Evolutionary conservation across 208 protist species (phyloP).

Genomic region (Leishmania amazonensis): DNA sequence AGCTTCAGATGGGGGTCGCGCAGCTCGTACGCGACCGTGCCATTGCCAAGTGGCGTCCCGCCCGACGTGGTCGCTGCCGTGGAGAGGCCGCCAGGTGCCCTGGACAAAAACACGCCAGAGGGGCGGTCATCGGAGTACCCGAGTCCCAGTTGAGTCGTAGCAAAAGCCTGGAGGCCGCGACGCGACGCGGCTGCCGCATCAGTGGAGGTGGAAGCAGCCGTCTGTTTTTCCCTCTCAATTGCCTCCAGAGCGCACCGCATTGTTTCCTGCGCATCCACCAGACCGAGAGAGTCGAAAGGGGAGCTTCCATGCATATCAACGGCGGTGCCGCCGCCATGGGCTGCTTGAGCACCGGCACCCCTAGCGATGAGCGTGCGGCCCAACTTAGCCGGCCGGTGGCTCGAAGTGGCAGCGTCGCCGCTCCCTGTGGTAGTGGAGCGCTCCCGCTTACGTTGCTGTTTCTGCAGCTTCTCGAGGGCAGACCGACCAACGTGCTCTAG

Average conservation of each 20-base stretch:
- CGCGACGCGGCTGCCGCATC: background rate
- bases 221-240: conserved; percentile 12
- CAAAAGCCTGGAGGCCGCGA: conserved; percentile 1
- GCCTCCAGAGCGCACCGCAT: conserved; percentile 24
- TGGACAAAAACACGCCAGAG: conserved; percentile 26
- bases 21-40: conserved; percentile 33
- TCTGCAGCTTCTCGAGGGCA: conserved; percentile 38
- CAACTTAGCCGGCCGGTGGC: conserved; percentile 17
- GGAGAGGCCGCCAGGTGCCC: conserved; percentile 5
- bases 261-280: conserved; percentile 36
- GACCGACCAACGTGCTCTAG: conserved; percentile 68
- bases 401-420: conserved; percentile 11
- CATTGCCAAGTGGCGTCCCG: conserved; percentile 13
- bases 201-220: background rate
- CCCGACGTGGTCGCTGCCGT: background rate
- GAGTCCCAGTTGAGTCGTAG: background rate
- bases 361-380: conserved; percentile 8
- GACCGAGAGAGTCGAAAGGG: conserved; percentile 19
- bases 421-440: conserved; percentile 21
- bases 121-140: background rate
- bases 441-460: conserved; percentile 43
- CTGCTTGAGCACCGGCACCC: conserved; percentile 3
- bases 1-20: conserved; percentile 38
- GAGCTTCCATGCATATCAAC: background rate
- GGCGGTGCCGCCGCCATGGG: background rate